Base-by-base conservation (phyloP, 495 filamentous ascomycete genomes). In the Penicillium maclennaniae region DNA sequence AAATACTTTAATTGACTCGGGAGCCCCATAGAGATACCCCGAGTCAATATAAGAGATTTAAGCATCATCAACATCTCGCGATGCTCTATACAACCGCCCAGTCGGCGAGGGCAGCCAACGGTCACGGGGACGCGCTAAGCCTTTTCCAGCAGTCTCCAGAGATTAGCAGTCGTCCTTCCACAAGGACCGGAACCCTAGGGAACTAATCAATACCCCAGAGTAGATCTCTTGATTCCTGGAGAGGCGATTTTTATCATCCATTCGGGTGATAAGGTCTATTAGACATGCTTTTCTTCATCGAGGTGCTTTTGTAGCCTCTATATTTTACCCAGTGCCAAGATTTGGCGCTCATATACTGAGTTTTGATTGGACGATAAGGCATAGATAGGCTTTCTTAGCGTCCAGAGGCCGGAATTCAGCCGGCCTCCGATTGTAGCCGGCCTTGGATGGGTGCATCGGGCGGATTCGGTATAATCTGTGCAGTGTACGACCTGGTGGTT, bases 381-480 rank as follows among this genome's bases (percentile, higher is more conserved):
- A n/a, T 7, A 23, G 21, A 61, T 69, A 61, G 49, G 50, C 62
- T 69, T 68, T 65, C 31, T 47, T 71, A 70, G 67, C 59, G 54
- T 51, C 47, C 58, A 28, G 64, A 72, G 70, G 71, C 72, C 74
- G 72, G 71, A 72, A 74, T 72, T 59, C 47, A 58, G 47, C 71
- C 69, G 72, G 72, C 72, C 72, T 73, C 73, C 73, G 73, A 50
- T 49, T 60, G 60, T 76, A 74, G 47, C 73, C 73, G 73, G 58
- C 46, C 58, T 38, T 37, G 25, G 20, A 28, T 43, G 23, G n/a
- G 23, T 50, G 41, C 41, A 37, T 51, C 55, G 50, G 50, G 39
- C 49, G 48, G 49, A 52, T 52, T 45, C 38, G 47, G 38, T 49
- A 43, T 36, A 7, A 26, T 16, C n/a, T 17, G 39, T 43, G 38